Base-by-base conservation (phyloP, 495 filamentous ascomycete genomes). In the Hyaloscypha bicolor region DNA sequence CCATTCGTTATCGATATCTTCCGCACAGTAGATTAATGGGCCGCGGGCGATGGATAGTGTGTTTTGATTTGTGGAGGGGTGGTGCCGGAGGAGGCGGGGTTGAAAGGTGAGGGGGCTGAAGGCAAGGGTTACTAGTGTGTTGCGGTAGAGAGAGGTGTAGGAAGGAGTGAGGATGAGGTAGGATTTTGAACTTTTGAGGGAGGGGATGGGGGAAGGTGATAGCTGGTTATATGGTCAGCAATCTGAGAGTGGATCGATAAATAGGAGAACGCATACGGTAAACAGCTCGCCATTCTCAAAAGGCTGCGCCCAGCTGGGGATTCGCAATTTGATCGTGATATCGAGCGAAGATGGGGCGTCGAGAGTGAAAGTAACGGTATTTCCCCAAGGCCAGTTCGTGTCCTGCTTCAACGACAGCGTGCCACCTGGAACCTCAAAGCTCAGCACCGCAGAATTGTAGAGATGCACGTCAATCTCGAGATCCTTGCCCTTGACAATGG, bases 1-100 rank as follows among this genome's bases (percentile, higher is more conserved):
- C 81, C 85, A 86, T 21, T 78, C 68, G 68, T 87, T 86, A 69
- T 87, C 84, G 39, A 77, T 62, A 66, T 87, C 84, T 65, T 87
- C 85, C 16, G 83, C 79, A 69, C 84, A 88, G 73, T 87, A 88
- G 6, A 87, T 77, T 39, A 87, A 73, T 3, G 84, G 84, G 4
- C 85, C 85, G 30, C 84, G 76, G 6, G 80, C 85, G 48, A 88
- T 70, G 25, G 81, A 77, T 29, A 82, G 66, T 8, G 79, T 81
- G 39, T 79, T 76, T 63, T 85, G 82, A 66, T 79, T 81, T 9
- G 84, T 80, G 60, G 82, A 78, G 6, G 81, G 83, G 66, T 86
- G 80, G 12, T 83, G 81, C 22, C 77, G 74, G 45, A 84, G 74
- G 32, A 81, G 76, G 21, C 79, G 79, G 51, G 83, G 79, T 67